Evolutionary conservation across 2,329 filamentous ascomycete genomes (phyloP).

Genomic region (Calycina marina): DNA sequence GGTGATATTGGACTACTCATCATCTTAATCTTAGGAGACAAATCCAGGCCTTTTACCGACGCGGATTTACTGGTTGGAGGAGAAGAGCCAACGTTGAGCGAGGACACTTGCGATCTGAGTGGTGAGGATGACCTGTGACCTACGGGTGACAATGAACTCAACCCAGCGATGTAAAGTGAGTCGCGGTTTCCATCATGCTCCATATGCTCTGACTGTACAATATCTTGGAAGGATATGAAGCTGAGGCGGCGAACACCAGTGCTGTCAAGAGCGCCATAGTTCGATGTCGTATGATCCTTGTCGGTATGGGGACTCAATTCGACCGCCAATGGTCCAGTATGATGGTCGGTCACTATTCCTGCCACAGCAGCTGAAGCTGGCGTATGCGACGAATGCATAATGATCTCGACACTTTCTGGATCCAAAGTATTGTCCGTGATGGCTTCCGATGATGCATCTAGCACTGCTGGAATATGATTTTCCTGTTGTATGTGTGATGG

Average conservation of each 20-base stretch:
- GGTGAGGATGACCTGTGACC: slow-evolving; percentile 64
- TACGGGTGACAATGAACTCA: slow-evolving; percentile 42
- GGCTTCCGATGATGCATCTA: slow-evolving; percentile 81
- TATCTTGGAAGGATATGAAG: slow-evolving; percentile 94
- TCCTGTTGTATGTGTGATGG: slow-evolving; percentile 89
- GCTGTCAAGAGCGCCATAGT: slow-evolving; percentile 64
- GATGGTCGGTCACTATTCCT: slow-evolving; percentile 27
- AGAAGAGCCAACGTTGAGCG: slow-evolving; percentile 51
- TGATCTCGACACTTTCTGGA: slow-evolving; percentile 82
- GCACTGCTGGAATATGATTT: slow-evolving; percentile 80
- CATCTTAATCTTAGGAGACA: slow-evolving; percentile 42
- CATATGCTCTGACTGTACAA: slow-evolving; percentile 73
- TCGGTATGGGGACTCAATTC: slow-evolving; percentile 37
- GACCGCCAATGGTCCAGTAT: slow-evolving; percentile 23
- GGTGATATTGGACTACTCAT: slow-evolving; percentile 49
- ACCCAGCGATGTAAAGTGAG: slow-evolving; percentile 52
- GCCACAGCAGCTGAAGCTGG: slow-evolving; percentile 57
- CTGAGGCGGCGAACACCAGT: slow-evolving; percentile 71
- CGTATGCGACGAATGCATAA: slow-evolving; percentile 75
- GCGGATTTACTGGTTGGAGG: slow-evolving; percentile 64
- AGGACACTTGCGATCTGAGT: slow-evolving; percentile 64
- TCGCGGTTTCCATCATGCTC: slow-evolving; percentile 49
- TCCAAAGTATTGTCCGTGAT: slow-evolving; percentile 79
- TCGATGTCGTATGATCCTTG: slow-evolving; percentile 50
- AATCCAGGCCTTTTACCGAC: slow-evolving; percentile 59